A percentile compares a stretch with the other conserved stretches of the same genome.
phyloP scores from a whole-genome alignment of 345 rosid species.

The Gossypium longicalyx region DNA sequence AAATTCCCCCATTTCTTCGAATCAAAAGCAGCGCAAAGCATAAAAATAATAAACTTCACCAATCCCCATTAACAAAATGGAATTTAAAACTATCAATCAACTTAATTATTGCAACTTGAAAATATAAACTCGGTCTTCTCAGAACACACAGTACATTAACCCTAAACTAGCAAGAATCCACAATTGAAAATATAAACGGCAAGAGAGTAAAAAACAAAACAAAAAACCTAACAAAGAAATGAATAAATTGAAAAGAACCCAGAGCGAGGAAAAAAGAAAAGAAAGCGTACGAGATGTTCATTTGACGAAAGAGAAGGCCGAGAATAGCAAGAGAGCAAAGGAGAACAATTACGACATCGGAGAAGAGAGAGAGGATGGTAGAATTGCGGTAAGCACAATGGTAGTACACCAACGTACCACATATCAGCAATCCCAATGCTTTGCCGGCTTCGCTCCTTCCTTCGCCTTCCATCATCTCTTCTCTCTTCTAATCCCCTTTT shows the following conservation, averaged over 20 bases:
- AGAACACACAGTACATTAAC: neutral
- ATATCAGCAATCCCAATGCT: slow-evolving; percentile 50
- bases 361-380: slow-evolving; percentile 66
- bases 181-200: neutral
- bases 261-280: neutral
- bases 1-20: neutral
- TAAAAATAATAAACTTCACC: neutral
- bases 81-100: neutral
- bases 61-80: neutral
- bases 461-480: slow-evolving; percentile 12
- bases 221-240: neutral
- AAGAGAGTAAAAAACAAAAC: neutral
- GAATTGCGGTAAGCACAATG: slow-evolving; percentile 88
- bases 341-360: slow-evolving; percentile 90
- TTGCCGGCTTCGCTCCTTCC: slow-evolving; percentile 52
- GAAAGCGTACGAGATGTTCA: slow-evolving; percentile 68
- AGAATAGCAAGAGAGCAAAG: slow-evolving; percentile 99
- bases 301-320: slow-evolving; percentile 94
- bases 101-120: neutral
- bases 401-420: slow-evolving; percentile 68
- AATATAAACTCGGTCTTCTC: neutral
- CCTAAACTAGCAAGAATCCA: neutral
- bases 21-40: neutral
- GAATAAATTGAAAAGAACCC: neutral
- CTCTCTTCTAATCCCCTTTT: slow-evolving; percentile 4